These are phyloP conservation scores for Hypoxylon lienhwacheense DNA, from an alignment of 495 filamentous ascomycete genomes.

Conservation along the genomic window DNA sequence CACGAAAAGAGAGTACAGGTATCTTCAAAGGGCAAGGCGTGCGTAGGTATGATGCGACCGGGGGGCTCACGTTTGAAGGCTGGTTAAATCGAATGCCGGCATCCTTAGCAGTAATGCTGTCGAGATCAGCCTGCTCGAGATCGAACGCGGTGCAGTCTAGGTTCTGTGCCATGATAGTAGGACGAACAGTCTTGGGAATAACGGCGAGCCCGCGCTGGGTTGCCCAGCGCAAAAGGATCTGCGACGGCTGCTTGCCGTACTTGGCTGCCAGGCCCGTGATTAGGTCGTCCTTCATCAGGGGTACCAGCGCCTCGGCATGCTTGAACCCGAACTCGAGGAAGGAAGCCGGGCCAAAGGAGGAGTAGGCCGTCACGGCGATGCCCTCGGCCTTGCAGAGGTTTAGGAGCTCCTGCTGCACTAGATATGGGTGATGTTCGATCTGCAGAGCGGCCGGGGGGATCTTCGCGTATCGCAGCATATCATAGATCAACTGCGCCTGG, in stretches of 20 bases:
- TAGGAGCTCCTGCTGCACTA: conserved; percentile 76
- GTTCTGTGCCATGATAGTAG: conserved; percentile 57
- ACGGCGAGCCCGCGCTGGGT: conserved; percentile 92
- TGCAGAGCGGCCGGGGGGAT: conserved; percentile 81
- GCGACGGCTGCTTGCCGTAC: conserved; percentile 74
- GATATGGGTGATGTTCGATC: conserved; percentile 98
- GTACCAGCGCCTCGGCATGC: conserved; percentile 64
- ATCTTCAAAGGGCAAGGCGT: background rate
- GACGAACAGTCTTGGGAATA: conserved; percentile 83
- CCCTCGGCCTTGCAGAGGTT: conserved; percentile 69
- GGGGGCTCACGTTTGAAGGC: conserved; percentile 62
- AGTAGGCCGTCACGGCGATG: conserved; percentile 86
- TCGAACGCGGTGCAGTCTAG: conserved; percentile 70
- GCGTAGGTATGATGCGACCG: conserved; percentile 33
- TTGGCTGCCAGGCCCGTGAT: conserved; percentile 69
- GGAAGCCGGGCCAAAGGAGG: conserved; percentile 81
- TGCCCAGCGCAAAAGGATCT: conserved; percentile 88
- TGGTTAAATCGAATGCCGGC: conserved; percentile 79
- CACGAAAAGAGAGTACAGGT: background rate
- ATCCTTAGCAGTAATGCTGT: conserved; percentile 68
- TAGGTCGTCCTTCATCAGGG: conserved; percentile 68
- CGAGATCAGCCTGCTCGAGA: conserved; percentile 65
- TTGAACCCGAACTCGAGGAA: conserved; percentile 82
- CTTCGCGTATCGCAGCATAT: conserved; percentile 81
- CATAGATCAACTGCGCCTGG: conserved; percentile 78